A percentile compares a stretch with the other conserved stretches of the same genome.
These are phyloP conservation scores for Amylostereum areolatum DNA, from an alignment of 1,284 basidiomycete genomes.

Conservation along the genomic window DNA sequence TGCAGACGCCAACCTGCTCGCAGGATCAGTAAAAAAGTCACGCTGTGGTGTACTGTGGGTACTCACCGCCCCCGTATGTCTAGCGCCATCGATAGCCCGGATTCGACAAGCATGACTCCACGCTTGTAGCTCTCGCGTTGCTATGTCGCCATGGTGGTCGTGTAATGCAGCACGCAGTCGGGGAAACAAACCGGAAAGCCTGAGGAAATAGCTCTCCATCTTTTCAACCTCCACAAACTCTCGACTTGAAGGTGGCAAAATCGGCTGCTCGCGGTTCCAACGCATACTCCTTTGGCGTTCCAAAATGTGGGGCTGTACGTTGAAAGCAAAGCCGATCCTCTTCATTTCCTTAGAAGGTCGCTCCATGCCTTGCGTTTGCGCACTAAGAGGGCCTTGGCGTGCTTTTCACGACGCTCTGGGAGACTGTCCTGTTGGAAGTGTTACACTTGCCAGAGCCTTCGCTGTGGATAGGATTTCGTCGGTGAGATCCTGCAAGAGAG, in stretches of 20 bases:
- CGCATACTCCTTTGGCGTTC: slow-evolving; percentile 55
- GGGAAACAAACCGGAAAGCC: slow-evolving; percentile 65
- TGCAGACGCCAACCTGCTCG: slow-evolving; percentile 5
- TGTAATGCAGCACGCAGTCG: slow-evolving; percentile 60
- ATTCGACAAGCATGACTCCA: slow-evolving; percentile 78
- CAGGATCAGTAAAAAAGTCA: background rate
- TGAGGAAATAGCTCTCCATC: slow-evolving; percentile 68
- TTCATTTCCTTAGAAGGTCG: slow-evolving; percentile 87
- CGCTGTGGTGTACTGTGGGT: background rate
- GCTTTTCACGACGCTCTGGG: slow-evolving; percentile 64
- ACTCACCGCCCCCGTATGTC: slow-evolving; percentile 37
- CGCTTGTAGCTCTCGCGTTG: slow-evolving; percentile 82
- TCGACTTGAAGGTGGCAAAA: slow-evolving; percentile 23
- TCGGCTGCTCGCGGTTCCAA: slow-evolving; percentile 64
- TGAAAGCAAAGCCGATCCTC: slow-evolving; percentile 70
- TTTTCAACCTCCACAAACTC: slow-evolving; percentile 25
- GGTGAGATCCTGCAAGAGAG: slow-evolving; percentile 58
- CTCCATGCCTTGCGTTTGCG: slow-evolving; percentile 91
- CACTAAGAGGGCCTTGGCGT: slow-evolving; percentile 70
- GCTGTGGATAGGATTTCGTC: slow-evolving; percentile 71
- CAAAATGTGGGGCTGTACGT: slow-evolving; percentile 69
- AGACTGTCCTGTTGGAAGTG: slow-evolving; percentile 40
- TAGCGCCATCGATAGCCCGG: slow-evolving; percentile 62
- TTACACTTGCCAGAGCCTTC: slow-evolving; percentile 53
- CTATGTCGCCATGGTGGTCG: slow-evolving; percentile 76